Conservation (phyloP, 192 early-diverging fungal genomes). For the Podila minutissima region DNA sequence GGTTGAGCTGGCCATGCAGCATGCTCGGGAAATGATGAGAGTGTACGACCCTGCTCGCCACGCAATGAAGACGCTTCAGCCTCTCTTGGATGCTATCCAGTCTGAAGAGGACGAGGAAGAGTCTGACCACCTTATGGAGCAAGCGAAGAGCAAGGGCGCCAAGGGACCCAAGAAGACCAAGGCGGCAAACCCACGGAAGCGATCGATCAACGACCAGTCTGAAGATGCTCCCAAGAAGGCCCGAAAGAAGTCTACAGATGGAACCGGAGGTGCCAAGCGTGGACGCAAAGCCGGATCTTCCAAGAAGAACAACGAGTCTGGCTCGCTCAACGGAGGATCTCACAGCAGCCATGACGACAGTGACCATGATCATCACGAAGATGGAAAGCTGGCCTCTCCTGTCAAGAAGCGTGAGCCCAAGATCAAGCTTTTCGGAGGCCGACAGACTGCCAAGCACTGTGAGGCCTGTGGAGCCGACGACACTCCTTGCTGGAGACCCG, state of each 20-base stretch:
- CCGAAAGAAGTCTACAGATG: background rate
- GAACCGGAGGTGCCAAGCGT: background rate
- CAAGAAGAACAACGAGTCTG: conserved; percentile 2
- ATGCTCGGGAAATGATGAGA: conserved; percentile 39
- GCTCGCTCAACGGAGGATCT: background rate
- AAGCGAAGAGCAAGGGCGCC: background rate
- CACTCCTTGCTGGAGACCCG: conserved; percentile 57
- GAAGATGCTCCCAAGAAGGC: conserved; percentile 1
- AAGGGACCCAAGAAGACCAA: background rate
- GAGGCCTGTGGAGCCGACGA: conserved; percentile 50
- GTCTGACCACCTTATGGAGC: background rate
- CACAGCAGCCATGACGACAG: conserved; percentile 1
- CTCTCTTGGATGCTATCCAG: conserved; percentile 1
- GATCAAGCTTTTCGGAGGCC: conserved; percentile 4
- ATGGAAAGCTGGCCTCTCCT: background rate
- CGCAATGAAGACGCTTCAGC: background rate
- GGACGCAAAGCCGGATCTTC: background rate
- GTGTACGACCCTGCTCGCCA: background rate
- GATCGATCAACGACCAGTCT: background rate
- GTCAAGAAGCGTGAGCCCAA: background rate
- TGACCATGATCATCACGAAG: background rate
- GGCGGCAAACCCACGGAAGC: background rate
- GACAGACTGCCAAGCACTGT: conserved; percentile 19
- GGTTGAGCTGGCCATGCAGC: conserved; percentile 30
- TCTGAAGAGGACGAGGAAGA: conserved; percentile 13